These are phyloP conservation scores for Suillus lakei DNA, from an alignment of 768 basidiomycete species.

Conservation along the genomic window DNA sequence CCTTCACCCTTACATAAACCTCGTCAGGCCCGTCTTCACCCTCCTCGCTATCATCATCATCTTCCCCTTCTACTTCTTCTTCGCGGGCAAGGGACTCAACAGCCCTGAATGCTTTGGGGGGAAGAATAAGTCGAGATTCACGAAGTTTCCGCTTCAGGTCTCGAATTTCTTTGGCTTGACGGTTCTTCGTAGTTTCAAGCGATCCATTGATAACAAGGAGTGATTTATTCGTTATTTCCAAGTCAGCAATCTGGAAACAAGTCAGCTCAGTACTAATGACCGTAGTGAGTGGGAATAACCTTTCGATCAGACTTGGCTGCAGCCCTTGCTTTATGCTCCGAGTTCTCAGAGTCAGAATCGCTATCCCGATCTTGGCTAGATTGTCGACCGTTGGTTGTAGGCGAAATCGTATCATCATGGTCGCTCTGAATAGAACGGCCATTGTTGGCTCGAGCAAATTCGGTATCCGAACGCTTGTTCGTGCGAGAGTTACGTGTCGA, in stretches of 20 bases:
- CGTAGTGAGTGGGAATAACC: constrained; percentile 44
- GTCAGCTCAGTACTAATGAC: constrained; percentile 9
- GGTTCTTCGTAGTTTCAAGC: constrained; percentile 79
- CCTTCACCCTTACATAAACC: constrained; percentile 63
- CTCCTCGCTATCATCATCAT: constrained; percentile 50
- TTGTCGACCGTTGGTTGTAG: constrained; percentile 18
- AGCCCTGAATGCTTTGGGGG: constrained; percentile 63
- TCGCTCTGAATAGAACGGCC: constrained; percentile 11
- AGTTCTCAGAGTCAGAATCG: constrained; percentile 35
- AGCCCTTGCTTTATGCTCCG: constrained; percentile 62
- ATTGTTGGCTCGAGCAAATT: constrained; percentile 15
- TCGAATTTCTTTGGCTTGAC: constrained; percentile 84
- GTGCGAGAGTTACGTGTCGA: constrained; percentile 50
- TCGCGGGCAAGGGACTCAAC: constrained; percentile 54
- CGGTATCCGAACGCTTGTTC: constrained; percentile 34
- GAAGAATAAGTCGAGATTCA: constrained; percentile 79
- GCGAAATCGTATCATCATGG: constrained; percentile 27
- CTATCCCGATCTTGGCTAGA: constrained; percentile 35
- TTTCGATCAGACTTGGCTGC: constrained; percentile 88
- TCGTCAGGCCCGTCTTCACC: constrained; percentile 53
- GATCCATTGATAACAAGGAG: constrained; percentile 84
- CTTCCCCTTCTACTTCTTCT: constrained; percentile 43
- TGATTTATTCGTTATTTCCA: constrained; percentile 90
- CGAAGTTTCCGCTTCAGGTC: constrained; percentile 83
- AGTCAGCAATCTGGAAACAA: constrained; percentile 75